Evolutionary conservation across 2,329 filamentous ascomycete species (phyloP), one percentile per base, ranked within the genome.

Genomic region (Knufia petricola): DNA sequence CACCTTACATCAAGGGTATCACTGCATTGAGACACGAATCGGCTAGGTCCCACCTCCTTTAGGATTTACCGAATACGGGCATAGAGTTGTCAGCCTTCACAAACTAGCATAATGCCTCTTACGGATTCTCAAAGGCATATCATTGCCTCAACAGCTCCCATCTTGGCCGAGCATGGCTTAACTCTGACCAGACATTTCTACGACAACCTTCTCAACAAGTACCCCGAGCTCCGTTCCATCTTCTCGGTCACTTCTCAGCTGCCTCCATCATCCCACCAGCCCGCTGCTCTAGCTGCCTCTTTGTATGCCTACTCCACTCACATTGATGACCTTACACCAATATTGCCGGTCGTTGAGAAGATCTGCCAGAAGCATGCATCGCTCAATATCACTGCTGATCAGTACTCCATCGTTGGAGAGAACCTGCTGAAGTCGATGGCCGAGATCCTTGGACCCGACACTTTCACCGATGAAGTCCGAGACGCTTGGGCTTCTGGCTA

Each of bases 281-380:
- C 82, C 3, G 69, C 72, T n/a, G 84, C 85, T 1, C 75, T 89
- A 4, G 84, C 84, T 9, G 72, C 69, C 34, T 73, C 84, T 1
- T 78, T 88, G 40, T 78, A 83, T 55, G 79, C 78, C 55, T 88
- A 86, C 60, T 84, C 84, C 47, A 69, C 76, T 51, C 79, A 87
- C 66, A 84, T 87, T 63, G 78, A 82, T 63, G 74, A 87, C 60
- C 73, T 86, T 0, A 75, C 72, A 40, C 75, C 70, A 17, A 71
- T 88, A 3, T 63, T 63, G 10, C 71, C 75, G 0, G 69, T 74
- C 0, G 64, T 79, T 12, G 81, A 86, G 63, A 76, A 81, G 58
- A 87, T 90, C 55, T 84, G 81, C 63, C 78, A 87, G 63, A 87
- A 87, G 65, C 84, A 88, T 63, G 83, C 77, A 51, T 84, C 79